A percentile compares a stretch with the other conserved stretches of the same genome.
phyloP scores from a whole-genome alignment of 1,139 yeast species.

The Yamadazyma dushanensis region DNA sequence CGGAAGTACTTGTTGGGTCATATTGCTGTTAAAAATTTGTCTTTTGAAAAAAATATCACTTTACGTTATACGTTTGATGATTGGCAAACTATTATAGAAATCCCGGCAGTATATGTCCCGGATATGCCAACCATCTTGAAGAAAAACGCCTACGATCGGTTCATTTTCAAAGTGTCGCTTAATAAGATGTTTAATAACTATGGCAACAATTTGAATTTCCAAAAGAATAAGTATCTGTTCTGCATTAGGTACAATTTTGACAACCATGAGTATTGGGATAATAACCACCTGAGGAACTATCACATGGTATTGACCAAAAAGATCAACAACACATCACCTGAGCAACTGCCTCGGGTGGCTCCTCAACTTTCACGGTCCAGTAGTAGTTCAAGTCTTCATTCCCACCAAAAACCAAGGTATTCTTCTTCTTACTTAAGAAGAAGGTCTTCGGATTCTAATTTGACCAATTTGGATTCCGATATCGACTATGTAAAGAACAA shows the following conservation, averaged over 20 bases:
- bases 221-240: constrained; percentile 36
- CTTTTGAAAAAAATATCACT: constrained; percentile 62
- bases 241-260: constrained; percentile 59
- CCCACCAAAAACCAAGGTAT: constrained; percentile 33
- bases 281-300: constrained; percentile 62
- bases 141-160: constrained; percentile 55
- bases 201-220: constrained; percentile 12
- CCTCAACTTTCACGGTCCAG: constrained; percentile 1
- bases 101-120: constrained; percentile 61
- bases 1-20: constrained; percentile 64
- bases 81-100: constrained; percentile 74
- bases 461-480: constrained; percentile 19
- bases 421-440: constrained; percentile 40
- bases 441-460: constrained; percentile 32
- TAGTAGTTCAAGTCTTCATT: constrained; percentile 1
- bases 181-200: constrained; percentile 29
- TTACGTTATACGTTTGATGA: constrained; percentile 67
- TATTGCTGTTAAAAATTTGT: constrained; percentile 68
- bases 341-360: not conserved
- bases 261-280: constrained; percentile 73
- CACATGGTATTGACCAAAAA: constrained; percentile 28
- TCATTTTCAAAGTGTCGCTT: constrained; percentile 54
- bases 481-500: constrained; percentile 38
- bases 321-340: constrained; percentile 7
- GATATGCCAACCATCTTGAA: constrained; percentile 57